phyloP scores from a whole-genome alignment of 768 basidiomycete species.

The Butyriboletus loyo region DNA sequence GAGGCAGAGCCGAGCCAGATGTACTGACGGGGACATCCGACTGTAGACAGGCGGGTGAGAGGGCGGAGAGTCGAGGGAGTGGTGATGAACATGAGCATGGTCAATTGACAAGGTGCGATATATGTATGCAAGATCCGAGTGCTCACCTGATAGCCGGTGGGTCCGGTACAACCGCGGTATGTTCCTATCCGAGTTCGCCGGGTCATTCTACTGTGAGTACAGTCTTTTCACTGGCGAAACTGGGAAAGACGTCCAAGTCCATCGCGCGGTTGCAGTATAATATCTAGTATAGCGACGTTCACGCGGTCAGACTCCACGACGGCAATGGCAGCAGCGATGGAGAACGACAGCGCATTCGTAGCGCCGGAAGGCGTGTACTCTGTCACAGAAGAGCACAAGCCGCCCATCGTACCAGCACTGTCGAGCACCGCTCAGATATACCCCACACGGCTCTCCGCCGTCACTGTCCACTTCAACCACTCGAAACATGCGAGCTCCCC shows the following conservation, averaged over 20 bases:
- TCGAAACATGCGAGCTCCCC: conserved; percentile 52
- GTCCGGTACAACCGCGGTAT: too few relatives aligned
- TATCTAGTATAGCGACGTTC: background rate
- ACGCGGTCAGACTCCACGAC: conserved; percentile 17
- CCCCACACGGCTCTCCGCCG: conserved; percentile 62
- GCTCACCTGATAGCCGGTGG: conserved; percentile 10
- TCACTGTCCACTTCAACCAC: conserved; percentile 61
- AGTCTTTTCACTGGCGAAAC: background rate
- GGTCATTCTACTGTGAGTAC: background rate
- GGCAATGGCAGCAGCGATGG: conserved; percentile 46
- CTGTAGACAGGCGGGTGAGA: conserved; percentile 12
- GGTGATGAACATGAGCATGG: conserved; percentile 24
- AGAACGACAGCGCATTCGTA: conserved; percentile 81
- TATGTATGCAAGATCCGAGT: conserved; percentile 28
- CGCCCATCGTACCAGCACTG: conserved; percentile 44
- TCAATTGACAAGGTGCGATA: conserved; percentile 8
- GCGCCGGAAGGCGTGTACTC: conserved; percentile 91
- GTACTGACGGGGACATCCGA: conserved; percentile 14
- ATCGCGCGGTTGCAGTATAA: background rate
- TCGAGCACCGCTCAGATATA: conserved; percentile 37
- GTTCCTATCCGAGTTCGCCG: background rate
- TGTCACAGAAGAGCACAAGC: conserved; percentile 82
- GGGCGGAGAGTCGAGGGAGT: conserved; percentile 15
- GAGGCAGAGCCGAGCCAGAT: background rate
- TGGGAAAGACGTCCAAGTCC: background rate